A percentile compares a stretch with the other conserved stretches of the same genome.
phyloP scores from a whole-genome alignment of 768 basidiomycete species.

The Sistotremastrum suecicum region DNA sequence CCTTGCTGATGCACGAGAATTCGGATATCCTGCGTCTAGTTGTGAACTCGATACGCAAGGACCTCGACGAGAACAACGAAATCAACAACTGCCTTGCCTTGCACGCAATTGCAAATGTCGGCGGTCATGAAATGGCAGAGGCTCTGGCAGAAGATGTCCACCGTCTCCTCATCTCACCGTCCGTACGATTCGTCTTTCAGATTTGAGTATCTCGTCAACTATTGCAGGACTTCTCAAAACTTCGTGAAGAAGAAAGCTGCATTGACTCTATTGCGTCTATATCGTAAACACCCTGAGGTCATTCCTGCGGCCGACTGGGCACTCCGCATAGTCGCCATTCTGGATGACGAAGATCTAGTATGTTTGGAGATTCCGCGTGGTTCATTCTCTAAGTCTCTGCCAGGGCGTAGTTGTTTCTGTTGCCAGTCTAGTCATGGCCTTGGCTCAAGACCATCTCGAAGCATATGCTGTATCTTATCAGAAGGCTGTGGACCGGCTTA shows the following conservation, averaged over 20 bases:
- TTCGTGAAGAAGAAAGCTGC: conserved; percentile 99
- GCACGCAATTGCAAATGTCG: conserved; percentile 97
- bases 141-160: conserved; percentile 89
- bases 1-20: conserved; percentile 96
- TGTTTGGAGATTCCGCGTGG: conserved; percentile 5
- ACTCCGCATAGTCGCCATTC: conserved; percentile 81
- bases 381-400: conserved; percentile 3
- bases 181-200: conserved; percentile 12
- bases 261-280: conserved; percentile 79
- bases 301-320: conserved; percentile 95
- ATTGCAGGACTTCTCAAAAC: conserved; percentile 69
- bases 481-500: conserved; percentile 82
- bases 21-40: conserved; percentile 93
- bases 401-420: conserved; percentile 93
- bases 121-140: conserved; percentile 97
- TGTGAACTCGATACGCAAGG: conserved; percentile 96
- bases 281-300: conserved; percentile 91
- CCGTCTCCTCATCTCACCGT: conserved; percentile 90
- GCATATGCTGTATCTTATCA: conserved; percentile 87
- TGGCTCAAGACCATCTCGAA: conserved; percentile 88
- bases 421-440: conserved; percentile 82
- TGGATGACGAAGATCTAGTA: conserved; percentile 88
- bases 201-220: neutral
- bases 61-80: conserved; percentile 88
- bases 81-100: conserved; percentile 92